Evolutionary conservation across 805 yeast genomes (phyloP).

Genomic region (Tetrapisispora taiwanensis): DNA sequence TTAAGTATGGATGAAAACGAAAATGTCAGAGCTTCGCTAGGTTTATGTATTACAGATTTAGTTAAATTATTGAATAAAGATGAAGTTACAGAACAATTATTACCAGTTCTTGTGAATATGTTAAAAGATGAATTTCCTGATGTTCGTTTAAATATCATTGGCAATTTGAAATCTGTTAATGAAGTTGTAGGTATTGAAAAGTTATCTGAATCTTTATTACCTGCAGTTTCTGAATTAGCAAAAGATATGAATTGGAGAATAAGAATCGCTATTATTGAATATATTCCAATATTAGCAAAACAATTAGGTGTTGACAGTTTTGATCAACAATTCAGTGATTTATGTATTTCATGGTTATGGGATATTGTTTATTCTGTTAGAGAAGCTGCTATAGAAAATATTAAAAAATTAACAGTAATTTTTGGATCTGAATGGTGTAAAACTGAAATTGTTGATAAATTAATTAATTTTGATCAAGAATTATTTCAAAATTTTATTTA

Average conservation of each 20-base stretch:
- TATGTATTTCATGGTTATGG: constrained; percentile 98
- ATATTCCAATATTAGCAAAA: constrained; percentile 87
- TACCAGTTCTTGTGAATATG: constrained; percentile 88
- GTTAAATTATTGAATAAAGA: constrained; percentile 82
- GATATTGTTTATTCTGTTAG: constrained; percentile 94
- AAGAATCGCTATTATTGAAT: constrained; percentile 90
- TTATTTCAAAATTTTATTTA: constrained; percentile 63
- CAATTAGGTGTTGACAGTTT: constrained; percentile 91
- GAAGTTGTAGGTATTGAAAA: constrained; percentile 88
- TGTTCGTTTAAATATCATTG: constrained; percentile 87
- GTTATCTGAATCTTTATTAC: constrained; percentile 76
- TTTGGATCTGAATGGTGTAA: constrained; percentile 95
- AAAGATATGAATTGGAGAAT: constrained; percentile 98
- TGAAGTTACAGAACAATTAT: constrained; percentile 64
- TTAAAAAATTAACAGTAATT: constrained; percentile 67
- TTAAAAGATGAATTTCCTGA: constrained; percentile 94
- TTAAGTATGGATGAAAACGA: constrained; percentile 87
- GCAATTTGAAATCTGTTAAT: constrained; percentile 83
- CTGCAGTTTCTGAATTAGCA: constrained; percentile 93
- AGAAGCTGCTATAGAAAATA: constrained; percentile 85
- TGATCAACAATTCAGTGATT: constrained; percentile 79
- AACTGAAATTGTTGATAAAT: constrained; percentile 66
- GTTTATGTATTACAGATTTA: constrained; percentile 74
- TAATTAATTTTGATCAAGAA: constrained; percentile 40
- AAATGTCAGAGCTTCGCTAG: constrained; percentile 85